These are phyloP conservation scores for Vitis rotundifolia DNA, from an alignment of 164 flowering plant species.

Conservation along the genomic window DNA sequence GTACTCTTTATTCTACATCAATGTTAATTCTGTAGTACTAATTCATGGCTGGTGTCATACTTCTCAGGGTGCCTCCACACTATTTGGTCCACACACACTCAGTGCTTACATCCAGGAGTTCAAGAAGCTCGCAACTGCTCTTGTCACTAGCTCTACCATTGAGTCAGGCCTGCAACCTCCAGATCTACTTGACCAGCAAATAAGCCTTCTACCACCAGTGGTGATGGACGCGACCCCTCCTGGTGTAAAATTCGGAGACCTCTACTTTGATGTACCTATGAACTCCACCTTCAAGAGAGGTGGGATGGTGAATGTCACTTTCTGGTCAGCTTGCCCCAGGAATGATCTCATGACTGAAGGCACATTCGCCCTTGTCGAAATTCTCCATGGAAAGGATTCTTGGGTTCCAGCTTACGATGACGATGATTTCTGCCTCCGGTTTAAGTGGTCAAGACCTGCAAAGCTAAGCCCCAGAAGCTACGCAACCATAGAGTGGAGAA, in stretches of 20 bases:
- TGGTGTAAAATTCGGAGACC: conserved; percentile 79
- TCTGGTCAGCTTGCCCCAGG: conserved; percentile 95
- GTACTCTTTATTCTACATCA: too few relatives aligned
- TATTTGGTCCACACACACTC: conserved; percentile 91
- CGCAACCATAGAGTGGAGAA: conserved; percentile 89
- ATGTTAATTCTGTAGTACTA: not conserved
- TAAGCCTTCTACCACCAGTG: conserved; percentile 82
- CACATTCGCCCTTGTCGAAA: conserved; percentile 85
- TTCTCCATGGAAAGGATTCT: conserved; percentile 48
- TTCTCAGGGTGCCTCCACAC: conserved; percentile 88
- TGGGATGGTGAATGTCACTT: conserved; percentile 56
- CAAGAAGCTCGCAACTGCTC: conserved; percentile 75
- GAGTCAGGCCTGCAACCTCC: conserved; percentile 81
- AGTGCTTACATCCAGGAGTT: conserved; percentile 95
- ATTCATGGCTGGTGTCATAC: not conserved
- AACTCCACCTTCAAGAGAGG: conserved; percentile 80
- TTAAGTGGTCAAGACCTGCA: conserved; percentile 85
- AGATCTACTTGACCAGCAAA: conserved; percentile 78
- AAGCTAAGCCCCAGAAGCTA: conserved; percentile 68
- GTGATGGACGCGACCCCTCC: conserved; percentile 70
- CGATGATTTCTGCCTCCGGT: conserved; percentile 88
- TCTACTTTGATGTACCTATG: conserved; percentile 59
- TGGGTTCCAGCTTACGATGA: conserved; percentile 94
- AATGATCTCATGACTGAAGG: conserved; percentile 98
- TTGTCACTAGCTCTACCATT: conserved; percentile 45